phyloP scores from a whole-genome alignment of 306 rosid genomes.

The Fragaria vesca region DNA sequence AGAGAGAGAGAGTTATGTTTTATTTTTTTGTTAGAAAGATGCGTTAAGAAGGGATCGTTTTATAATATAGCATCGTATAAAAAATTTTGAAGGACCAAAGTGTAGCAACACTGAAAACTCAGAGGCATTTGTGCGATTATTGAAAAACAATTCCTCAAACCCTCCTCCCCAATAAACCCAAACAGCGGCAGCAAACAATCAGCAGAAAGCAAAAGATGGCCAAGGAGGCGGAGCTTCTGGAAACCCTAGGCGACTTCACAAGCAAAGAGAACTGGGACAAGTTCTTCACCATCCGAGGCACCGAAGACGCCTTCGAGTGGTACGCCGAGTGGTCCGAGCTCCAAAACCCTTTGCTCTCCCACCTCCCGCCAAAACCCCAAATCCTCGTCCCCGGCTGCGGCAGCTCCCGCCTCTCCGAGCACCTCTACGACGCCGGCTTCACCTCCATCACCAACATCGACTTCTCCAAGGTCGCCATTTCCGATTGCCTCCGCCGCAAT shows the following conservation, averaged over 20 bases:
- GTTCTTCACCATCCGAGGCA: constrained; percentile 79
- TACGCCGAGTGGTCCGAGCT: constrained; percentile 85
- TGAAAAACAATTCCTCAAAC: not conserved
- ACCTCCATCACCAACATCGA: constrained; percentile 64
- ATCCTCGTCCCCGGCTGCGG: constrained; percentile 89
- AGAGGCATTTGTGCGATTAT: not conserved
- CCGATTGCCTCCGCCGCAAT: constrained; percentile 90
- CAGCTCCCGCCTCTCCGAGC: constrained; percentile 83
- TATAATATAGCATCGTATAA: no score
- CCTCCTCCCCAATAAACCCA: not conserved
- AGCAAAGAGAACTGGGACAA: constrained; percentile 95
- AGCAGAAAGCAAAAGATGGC: constrained; percentile 25
- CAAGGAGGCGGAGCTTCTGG: constrained; percentile 42
- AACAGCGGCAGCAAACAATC: no score
- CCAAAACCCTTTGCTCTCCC: constrained; percentile 52
- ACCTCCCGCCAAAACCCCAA: constrained; percentile 36
- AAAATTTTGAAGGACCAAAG: not conserved
- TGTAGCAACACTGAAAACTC: not conserved
- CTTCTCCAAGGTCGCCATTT: constrained; percentile 84
- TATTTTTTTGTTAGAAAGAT: no score
- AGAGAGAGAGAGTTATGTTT: no score
- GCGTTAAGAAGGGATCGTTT: no score
- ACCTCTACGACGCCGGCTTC: constrained; percentile 79
- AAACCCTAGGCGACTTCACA: constrained; percentile 84
- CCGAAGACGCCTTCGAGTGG: constrained; percentile 79